Conservation (phyloP, 495 filamentous ascomycete species). For the Usnea hakonensis region DNA sequence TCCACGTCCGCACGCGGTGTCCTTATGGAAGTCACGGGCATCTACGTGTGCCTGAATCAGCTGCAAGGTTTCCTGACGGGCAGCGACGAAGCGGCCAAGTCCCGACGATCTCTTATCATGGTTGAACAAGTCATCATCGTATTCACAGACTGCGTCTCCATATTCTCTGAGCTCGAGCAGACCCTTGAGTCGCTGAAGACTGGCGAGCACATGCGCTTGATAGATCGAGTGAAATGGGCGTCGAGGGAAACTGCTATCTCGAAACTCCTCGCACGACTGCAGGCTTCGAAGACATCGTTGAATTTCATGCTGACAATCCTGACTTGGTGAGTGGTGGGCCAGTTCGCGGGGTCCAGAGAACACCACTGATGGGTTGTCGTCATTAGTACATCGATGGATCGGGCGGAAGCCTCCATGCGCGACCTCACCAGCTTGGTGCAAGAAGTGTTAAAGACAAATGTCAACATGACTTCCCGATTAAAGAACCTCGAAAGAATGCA, state of each 20-base stretch:
- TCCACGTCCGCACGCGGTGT: constrained; percentile 15
- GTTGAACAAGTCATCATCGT: constrained; percentile 25
- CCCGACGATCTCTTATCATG: constrained; percentile 22
- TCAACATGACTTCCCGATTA: constrained; percentile 19
- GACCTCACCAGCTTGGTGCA: constrained; percentile 14
- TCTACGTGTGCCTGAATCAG: constrained; percentile 20
- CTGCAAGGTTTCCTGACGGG: constrained; percentile 20
- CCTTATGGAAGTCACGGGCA: constrained; percentile 20
- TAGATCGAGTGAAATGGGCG: constrained; percentile 25
- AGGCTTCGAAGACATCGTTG: constrained; percentile 23
- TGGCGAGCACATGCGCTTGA: constrained; percentile 15
- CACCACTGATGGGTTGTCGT: background rate
- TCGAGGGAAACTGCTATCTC: constrained; percentile 20
- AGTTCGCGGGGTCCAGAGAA: background rate
- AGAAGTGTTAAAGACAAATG: constrained; percentile 12
- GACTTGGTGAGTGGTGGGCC: constrained; percentile 19
- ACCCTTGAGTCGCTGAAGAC: constrained; percentile 20
- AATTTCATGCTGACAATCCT: constrained; percentile 26
- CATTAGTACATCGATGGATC: constrained; percentile 16
- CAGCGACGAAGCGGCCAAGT: constrained; percentile 14
- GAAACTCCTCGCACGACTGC: constrained; percentile 22
- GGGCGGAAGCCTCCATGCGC: constrained; percentile 17
- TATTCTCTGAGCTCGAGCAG: constrained; percentile 28
- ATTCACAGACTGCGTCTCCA: constrained; percentile 25
- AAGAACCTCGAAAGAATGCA: constrained; percentile 18